These are phyloP conservation scores for Bjerkandera adusta DNA, from an alignment of 1,284 basidiomycete genomes.

Conservation along the genomic window DNA sequence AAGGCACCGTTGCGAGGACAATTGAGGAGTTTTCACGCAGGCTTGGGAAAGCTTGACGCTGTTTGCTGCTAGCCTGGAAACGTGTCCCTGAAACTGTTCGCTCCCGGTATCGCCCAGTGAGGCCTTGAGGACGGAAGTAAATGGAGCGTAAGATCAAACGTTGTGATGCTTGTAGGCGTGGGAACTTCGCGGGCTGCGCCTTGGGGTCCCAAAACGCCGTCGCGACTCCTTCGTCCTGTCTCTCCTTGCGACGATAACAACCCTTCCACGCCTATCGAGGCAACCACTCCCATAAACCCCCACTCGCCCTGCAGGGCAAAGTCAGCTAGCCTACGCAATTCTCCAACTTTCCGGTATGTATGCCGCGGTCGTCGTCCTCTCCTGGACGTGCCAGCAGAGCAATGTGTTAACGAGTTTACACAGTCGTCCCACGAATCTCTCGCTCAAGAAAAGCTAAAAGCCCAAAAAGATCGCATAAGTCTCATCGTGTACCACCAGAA, in stretches of 20 bases:
- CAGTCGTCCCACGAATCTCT: constrained; percentile 26
- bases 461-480: constrained; percentile 51
- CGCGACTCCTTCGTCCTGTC: constrained; percentile 20
- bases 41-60: not conserved
- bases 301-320: constrained; percentile 89
- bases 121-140: constrained; percentile 14
- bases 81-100: too few relatives aligned
- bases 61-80: too few relatives aligned
- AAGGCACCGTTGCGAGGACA: constrained; percentile 16
- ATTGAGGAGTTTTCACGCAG: constrained; percentile 1
- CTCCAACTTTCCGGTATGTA: constrained; percentile 49
- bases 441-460: constrained; percentile 42
- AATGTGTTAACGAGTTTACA: constrained; percentile 13
- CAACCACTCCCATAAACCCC: constrained; percentile 58
- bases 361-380: constrained; percentile 16
- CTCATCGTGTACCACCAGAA: constrained; percentile 39
- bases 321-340: constrained; percentile 49
- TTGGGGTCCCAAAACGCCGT: constrained; percentile 25
- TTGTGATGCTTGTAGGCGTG: constrained; percentile 14
- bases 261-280: constrained; percentile 55
- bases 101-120: too few relatives aligned
- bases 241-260: constrained; percentile 42
- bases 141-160: constrained; percentile 9
- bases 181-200: constrained; percentile 11
- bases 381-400: constrained; percentile 13